These are phyloP conservation scores for Trichoderma atrobrunneum DNA, from an alignment of 2,329 filamentous ascomycete genomes.

Conservation along the genomic window DNA sequence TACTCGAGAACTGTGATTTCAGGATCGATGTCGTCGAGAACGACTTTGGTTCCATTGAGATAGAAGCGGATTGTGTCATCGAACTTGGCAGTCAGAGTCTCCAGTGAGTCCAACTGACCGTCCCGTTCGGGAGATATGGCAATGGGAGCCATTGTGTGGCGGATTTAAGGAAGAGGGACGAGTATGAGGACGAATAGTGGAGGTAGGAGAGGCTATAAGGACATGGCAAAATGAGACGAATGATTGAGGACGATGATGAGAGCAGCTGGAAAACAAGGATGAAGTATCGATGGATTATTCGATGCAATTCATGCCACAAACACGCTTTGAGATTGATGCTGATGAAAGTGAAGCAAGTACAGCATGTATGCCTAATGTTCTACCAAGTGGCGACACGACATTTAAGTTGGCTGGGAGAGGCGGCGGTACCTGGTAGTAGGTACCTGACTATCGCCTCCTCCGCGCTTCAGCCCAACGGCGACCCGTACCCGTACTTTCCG, in stretches of 20 bases:
- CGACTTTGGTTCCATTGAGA: conserved; percentile 87
- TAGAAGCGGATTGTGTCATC: conserved; percentile 90
- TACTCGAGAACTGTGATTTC: conserved; percentile 93
- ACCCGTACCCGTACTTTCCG: background rate
- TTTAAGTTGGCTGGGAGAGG: conserved; percentile 1
- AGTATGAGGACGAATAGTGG: background rate
- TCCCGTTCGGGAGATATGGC: conserved; percentile 51
- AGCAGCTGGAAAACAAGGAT: background rate
- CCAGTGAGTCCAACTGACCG: conserved; percentile 33
- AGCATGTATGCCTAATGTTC: background rate
- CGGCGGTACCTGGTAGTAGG: background rate
- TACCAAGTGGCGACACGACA: conserved; percentile 3
- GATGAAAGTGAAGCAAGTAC: background rate
- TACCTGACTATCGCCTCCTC: background rate
- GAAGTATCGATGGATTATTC: background rate
- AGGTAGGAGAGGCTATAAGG: background rate
- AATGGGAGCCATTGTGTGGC: conserved; percentile 51
- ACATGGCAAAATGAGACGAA: background rate
- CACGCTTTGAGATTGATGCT: background rate
- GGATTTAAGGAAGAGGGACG: background rate
- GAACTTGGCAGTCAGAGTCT: conserved; percentile 66
- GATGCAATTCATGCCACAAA: background rate
- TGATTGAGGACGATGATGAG: background rate
- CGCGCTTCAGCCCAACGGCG: background rate
- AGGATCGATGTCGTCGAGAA: conserved; percentile 82